Percentiles rank a stretch among this genome's conserved stretches.
phyloP scores from a whole-genome alignment of 345 rosid genomes.

The Cochlearia excelsa region DNA sequence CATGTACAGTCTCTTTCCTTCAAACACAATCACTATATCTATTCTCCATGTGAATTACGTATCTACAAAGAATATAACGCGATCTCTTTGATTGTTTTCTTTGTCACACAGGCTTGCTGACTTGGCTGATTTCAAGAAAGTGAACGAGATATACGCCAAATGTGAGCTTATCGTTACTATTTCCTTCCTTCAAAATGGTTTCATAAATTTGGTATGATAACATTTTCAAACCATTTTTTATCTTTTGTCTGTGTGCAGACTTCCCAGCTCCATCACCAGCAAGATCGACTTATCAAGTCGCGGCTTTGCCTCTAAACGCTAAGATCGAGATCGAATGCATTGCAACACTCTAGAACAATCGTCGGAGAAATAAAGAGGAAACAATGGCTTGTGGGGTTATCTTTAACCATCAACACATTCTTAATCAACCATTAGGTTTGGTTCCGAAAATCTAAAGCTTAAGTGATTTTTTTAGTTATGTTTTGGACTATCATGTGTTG shows the following conservation, averaged over 20 bases:
- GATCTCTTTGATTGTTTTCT: not conserved
- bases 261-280: constrained; percentile 84
- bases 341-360: constrained; percentile 52
- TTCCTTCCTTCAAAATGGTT: not conserved
- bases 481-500: too few relatives aligned
- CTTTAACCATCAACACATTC: not conserved
- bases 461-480: too few relatives aligned
- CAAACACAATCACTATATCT: not conserved
- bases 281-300: constrained; percentile 87
- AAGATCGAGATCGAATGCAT: constrained; percentile 94
- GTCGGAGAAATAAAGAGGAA: constrained; percentile 18
- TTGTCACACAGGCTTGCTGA: constrained; percentile 70
- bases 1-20: constrained; percentile 24
- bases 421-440: too few relatives aligned
- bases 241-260: constrained; percentile 50
- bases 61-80: not conserved
- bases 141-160: constrained; percentile 86
- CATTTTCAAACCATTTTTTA: not conserved
- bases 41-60: not conserved
- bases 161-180: constrained; percentile 50
- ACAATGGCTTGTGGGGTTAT: constrained; percentile 10
- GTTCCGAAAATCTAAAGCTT: too few relatives aligned
- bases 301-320: constrained; percentile 86
- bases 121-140: constrained; percentile 89
- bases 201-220: not conserved